Evolutionary conservation across 2,329 filamentous ascomycete species (phyloP), one percentile per base, ranked within the genome.

Genomic region (Paraconiothyrium brasiliense): DNA sequence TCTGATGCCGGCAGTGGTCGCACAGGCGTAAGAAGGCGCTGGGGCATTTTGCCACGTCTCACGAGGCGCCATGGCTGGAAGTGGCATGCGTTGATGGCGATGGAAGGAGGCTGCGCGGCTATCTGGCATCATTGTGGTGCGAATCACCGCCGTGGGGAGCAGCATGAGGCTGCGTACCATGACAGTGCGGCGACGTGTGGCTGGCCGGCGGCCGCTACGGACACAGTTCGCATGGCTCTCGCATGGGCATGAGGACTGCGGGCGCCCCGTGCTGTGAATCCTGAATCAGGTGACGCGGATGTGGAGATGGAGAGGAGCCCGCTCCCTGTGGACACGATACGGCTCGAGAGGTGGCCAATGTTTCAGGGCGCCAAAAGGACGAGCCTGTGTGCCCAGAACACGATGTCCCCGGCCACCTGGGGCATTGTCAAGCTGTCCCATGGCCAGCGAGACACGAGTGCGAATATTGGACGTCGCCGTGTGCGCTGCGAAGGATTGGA

Each of bases 151-250:
- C 43, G 30, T n/a, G 59, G 61, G 65, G 22, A 44, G 52, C 37
- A 46, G 52, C 39, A 43, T 10, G 52, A 59, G 56, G 56, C 57
- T 47, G 67, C 27, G 43, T 41, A n/a, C 39, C 48, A 58, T 54
- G 49, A 49, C 50, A 47, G 35, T 46, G 37, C 58, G 60, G 27
- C 57, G 24, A 56, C 32, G 20, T 61, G 66, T 73, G 71, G 72
- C 70, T 72, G 71, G 68, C 65, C 66, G 59, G 51, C 47, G 59
- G 49, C 54, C 55, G 24, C 35, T 44, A 56, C 34, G 50, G 48
- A 30, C 43, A 71, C 64, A 60, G 75, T 76, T 76, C 74, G 76
- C 73, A 77, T 76, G 70, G 68, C 59, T 63, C 65, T 60, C 59
- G 64, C 68, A 71, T 68, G 66, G 69, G 60, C 63, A 54, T 59